Evolutionary conservation across 257 asterid genomes (phyloP).

Genomic region (Echium plantagineum): DNA sequence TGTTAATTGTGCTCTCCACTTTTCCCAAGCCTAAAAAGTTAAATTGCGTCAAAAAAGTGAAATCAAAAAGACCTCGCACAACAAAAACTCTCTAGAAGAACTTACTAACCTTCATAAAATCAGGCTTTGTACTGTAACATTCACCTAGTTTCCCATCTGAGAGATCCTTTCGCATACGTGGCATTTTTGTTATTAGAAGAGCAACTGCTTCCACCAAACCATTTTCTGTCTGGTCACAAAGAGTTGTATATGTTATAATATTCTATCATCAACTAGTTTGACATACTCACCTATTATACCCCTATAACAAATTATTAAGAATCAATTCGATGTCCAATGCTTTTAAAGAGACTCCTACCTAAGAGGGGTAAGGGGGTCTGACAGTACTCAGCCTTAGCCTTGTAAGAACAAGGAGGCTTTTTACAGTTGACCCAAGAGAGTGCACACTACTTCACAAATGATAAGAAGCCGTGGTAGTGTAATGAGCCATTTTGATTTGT

Average conservation of each 20-base stretch:
- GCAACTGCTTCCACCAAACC: constrained; percentile 96
- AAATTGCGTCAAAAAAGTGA: constrained; percentile 10
- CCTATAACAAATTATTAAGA: neutral
- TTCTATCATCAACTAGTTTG: neutral
- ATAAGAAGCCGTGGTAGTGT: no score
- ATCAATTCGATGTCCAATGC: neutral
- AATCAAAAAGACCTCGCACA: neutral
- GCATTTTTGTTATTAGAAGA: constrained; percentile 74
- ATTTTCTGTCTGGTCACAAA: constrained; percentile 63
- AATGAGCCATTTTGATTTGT: neutral
- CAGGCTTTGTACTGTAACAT: constrained; percentile 71
- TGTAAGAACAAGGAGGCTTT: no score
- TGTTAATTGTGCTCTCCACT: constrained; percentile 81
- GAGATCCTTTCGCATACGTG: constrained; percentile 61
- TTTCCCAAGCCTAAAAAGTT: constrained; percentile 83
- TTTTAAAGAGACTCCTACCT: no score
- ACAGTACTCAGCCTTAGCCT: no score
- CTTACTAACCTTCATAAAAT: constrained; percentile 70
- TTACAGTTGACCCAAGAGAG: no score
- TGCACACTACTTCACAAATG: no score
- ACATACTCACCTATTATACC: constrained; percentile 5
- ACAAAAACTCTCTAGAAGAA: constrained; percentile 6
- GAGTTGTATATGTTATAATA: constrained; percentile 8
- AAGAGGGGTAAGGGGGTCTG: no score
- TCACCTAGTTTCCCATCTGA: constrained; percentile 50